Evolutionary conservation across 371 early-diverging fungal genomes (phyloP).

Genomic region (Thermomucor indicae-seudaticae): DNA sequence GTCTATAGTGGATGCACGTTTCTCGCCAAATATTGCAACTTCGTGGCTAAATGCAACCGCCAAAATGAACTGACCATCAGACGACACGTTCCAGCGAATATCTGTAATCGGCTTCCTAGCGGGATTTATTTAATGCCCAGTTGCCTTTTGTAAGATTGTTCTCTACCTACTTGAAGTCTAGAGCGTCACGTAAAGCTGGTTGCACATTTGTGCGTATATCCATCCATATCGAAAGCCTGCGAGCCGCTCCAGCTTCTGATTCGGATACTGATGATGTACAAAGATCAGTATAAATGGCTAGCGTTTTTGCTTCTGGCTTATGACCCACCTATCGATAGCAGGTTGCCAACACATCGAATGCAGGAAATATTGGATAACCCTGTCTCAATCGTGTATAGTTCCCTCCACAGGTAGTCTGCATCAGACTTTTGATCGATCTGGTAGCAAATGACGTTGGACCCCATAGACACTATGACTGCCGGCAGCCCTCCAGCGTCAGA

Average conservation of each 20-base stretch:
- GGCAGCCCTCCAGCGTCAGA: too few species aligned
- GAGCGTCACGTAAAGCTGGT: conserved; percentile 12
- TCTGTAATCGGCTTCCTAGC: conserved; percentile 24
- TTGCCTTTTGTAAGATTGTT: neutral
- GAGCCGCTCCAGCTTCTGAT: conserved; percentile 6
- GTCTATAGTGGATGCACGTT: conserved; percentile 22
- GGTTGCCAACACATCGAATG: conserved; percentile 12
- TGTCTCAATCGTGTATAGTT: conserved; percentile 18
- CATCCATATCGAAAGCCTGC: conserved; percentile 28
- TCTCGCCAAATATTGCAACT: conserved; percentile 52
- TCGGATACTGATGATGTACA: too few species aligned
- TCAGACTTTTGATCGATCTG: neutral
- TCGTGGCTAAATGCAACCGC: conserved; percentile 52
- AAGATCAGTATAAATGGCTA: too few species aligned
- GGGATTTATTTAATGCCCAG: neutral
- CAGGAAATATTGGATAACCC: conserved; percentile 5
- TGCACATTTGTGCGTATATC: conserved; percentile 28
- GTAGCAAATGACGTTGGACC: conserved; percentile 5
- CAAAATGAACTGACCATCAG: conserved; percentile 68
- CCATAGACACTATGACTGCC: conserved; percentile 2
- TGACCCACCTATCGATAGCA: conserved; percentile 14
- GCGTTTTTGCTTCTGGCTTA: too few species aligned
- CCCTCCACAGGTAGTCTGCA: conserved; percentile 16
- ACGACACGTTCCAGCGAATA: conserved; percentile 68
- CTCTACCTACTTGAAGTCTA: conserved; percentile 24